Evolutionary conservation across 768 basidiomycete genomes (phyloP).

Genomic region (Leccinum longicurvipes): DNA sequence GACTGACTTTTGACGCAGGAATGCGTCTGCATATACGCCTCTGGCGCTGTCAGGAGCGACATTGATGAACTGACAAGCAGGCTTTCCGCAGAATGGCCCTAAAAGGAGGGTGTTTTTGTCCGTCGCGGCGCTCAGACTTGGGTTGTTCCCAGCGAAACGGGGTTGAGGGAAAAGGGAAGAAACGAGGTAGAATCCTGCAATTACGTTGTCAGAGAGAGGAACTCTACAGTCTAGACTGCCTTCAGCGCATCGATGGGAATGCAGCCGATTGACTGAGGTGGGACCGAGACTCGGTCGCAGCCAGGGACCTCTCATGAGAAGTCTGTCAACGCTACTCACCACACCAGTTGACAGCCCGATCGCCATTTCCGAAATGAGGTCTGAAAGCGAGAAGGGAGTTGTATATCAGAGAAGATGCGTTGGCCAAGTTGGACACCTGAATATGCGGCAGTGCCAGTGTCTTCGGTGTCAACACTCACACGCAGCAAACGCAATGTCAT

Average conservation of each 20-base stretch:
- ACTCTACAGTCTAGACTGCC: background rate
- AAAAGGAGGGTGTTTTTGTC: slow-evolving; percentile 45
- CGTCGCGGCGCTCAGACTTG: slow-evolving; percentile 9
- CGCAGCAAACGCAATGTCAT: slow-evolving; percentile 15
- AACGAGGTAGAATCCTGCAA: slow-evolving; percentile 81
- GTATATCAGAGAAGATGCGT: slow-evolving; percentile 78
- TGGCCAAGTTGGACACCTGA: slow-evolving; percentile 85
- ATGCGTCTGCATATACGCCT: slow-evolving; percentile 89
- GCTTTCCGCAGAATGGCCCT: slow-evolving; percentile 87
- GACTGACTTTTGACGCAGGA: slow-evolving; percentile 49
- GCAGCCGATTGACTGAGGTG: background rate
- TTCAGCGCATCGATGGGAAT: background rate
- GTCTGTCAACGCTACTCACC: slow-evolving; percentile 52
- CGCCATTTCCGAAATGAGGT: slow-evolving; percentile 55
- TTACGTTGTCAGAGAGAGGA: slow-evolving; percentile 18
- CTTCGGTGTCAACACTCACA: background rate
- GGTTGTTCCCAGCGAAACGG: slow-evolving; percentile 18
- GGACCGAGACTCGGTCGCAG: background rate
- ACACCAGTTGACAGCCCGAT: slow-evolving; percentile 87
- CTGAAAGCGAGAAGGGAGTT: slow-evolving; percentile 69
- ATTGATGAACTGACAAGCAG: slow-evolving; percentile 84
- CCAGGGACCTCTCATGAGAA: background rate
- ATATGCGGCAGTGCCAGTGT: no score
- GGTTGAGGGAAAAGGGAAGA: slow-evolving; percentile 58
- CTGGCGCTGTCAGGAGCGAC: slow-evolving; percentile 48